Conservation (phyloP, 2,329 filamentous ascomycete genomes). For the Eutypa lata region DNA sequence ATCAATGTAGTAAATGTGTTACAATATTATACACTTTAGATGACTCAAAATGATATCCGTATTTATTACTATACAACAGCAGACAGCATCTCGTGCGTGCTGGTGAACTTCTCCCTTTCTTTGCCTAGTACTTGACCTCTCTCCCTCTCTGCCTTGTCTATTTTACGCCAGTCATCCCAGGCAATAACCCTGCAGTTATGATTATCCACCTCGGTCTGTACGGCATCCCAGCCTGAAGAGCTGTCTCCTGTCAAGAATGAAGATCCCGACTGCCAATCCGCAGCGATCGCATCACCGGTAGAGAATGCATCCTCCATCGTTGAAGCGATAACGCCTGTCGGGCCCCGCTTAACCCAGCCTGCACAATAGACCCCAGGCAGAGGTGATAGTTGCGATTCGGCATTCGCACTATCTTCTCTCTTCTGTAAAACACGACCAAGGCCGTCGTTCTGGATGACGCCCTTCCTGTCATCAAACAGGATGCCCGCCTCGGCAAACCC, state of each 20-base stretch:
- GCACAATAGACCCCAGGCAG: conserved; percentile 82
- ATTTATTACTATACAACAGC: conserved; percentile 36
- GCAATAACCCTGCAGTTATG: conserved; percentile 60
- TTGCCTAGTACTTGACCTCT: conserved; percentile 69
- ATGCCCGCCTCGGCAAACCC: conserved; percentile 73
- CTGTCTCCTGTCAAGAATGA: conserved; percentile 35
- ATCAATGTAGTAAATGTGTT: not conserved
- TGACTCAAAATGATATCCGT: too few relatives aligned
- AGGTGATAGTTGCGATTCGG: conserved; percentile 38
- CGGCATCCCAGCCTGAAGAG: conserved; percentile 68
- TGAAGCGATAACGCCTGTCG: conserved; percentile 91
- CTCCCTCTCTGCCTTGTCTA: conserved; percentile 73
- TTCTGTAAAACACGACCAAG: conserved; percentile 63
- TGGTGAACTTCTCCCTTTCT: conserved; percentile 68
- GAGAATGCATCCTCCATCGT: conserved; percentile 95
- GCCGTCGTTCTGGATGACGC: conserved; percentile 80
- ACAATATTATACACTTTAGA: too few relatives aligned
- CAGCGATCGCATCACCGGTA: conserved; percentile 77
- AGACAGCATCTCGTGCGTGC: conserved; percentile 54
- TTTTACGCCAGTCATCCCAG: conserved; percentile 82
- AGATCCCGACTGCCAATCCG: conserved; percentile 63
- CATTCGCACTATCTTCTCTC: conserved; percentile 24
- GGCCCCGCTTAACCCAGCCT: conserved; percentile 94
- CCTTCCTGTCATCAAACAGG: conserved; percentile 70
- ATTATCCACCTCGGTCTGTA: conserved; percentile 56